phyloP scores from a whole-genome alignment of 371 early-diverging fungal genomes.

The Chytridiales sp. region DNA sequence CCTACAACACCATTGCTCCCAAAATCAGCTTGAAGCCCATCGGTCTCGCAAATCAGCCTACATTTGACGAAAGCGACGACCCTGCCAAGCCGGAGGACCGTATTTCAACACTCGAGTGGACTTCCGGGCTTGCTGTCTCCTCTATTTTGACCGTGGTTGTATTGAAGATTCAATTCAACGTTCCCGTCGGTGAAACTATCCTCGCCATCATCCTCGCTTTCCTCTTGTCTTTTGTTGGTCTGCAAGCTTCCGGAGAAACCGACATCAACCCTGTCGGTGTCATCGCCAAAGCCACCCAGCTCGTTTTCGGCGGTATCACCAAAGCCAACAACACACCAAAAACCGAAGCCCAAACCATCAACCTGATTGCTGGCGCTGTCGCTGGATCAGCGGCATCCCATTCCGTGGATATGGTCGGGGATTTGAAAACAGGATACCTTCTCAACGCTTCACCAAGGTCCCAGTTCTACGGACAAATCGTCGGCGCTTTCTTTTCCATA shows the following conservation, averaged over 20 bases:
- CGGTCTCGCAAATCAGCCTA: too few species aligned
- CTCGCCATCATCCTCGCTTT: constrained; percentile 65
- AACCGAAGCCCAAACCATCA: constrained; percentile 27
- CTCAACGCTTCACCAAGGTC: constrained; percentile 79
- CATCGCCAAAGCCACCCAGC: constrained; percentile 83
- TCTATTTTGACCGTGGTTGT: constrained; percentile 62
- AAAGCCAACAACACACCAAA: constrained; percentile 68
- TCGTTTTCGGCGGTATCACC: constrained; percentile 64
- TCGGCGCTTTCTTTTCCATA: constrained; percentile 73
- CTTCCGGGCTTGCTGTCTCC: constrained; percentile 54
- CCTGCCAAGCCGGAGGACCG: constrained; percentile 51
- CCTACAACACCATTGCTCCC: constrained; percentile 23
- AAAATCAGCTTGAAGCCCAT: neutral
- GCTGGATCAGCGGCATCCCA: constrained; percentile 74
- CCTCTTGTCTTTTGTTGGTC: constrained; percentile 67
- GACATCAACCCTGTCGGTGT: constrained; percentile 73
- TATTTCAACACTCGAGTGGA: constrained; percentile 66
- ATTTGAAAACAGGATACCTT: constrained; percentile 83
- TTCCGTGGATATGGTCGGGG: constrained; percentile 78
- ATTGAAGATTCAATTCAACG: constrained; percentile 24
- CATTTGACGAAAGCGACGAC: constrained; percentile 30
- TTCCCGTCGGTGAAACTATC: constrained; percentile 21
- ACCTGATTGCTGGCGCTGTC: constrained; percentile 82
- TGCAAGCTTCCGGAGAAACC: constrained; percentile 56
- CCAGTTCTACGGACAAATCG: constrained; percentile 80